These are phyloP conservation scores for Silene noctiflora DNA, from an alignment of 179 eudicot species.

Conservation along the genomic window DNA sequence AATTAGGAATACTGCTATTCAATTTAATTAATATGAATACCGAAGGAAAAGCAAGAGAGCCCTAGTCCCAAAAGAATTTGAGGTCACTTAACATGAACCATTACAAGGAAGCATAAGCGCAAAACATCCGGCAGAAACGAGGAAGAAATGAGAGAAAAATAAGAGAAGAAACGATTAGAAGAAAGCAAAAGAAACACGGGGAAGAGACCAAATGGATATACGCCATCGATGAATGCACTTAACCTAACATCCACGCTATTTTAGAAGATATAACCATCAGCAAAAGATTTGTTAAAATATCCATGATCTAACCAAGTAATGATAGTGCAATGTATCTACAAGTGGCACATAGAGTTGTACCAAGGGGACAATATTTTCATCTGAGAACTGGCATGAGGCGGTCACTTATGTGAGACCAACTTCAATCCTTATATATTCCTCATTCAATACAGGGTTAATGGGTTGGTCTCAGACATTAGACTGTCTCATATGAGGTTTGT, in stretches of 20 bases:
- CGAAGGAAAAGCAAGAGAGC: neutral
- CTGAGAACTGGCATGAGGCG: neutral
- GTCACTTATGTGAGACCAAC: neutral
- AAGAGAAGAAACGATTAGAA: neutral
- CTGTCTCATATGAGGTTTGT: neutral
- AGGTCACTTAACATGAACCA: neutral
- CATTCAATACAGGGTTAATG: neutral
- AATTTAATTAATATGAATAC: neutral
- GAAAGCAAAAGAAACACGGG: neutral
- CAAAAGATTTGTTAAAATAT: neutral
- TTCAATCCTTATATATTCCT: neutral
- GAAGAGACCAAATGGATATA: neutral
- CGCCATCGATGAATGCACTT: neutral
- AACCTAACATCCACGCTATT: conserved; percentile 7
- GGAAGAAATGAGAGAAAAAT: neutral
- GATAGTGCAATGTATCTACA: neutral
- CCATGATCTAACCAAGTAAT: neutral
- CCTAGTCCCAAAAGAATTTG: conserved; percentile 3
- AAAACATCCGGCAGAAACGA: neutral
- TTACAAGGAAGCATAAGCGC: neutral
- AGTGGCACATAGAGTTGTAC: neutral
- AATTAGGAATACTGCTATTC: neutral
- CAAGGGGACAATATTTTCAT: neutral
- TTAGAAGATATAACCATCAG: neutral
- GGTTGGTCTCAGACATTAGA: neutral